Base-by-base conservation (phyloP, 73 alveolate genomes). In the Tetrahymena borealis region DNA sequence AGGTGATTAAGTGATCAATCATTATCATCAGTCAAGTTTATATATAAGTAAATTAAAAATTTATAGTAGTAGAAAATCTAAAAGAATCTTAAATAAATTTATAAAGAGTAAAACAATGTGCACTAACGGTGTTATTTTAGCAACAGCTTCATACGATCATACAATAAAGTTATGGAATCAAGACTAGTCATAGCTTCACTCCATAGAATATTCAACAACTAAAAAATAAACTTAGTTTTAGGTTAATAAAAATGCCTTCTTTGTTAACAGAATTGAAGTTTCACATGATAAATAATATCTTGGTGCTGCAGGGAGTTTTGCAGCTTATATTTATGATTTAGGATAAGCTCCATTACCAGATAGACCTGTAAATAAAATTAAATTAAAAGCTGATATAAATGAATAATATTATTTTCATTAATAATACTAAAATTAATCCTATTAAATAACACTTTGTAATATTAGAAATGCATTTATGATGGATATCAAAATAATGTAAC, bases 121-220 rank as follows among this genome's bases (percentile, higher is more conserved):
- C 37, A 78, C 79, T 32, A 91, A 91, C 90, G 95, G 90, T 78
- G 92, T 92, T 92, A 92, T 92, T 8, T 78, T 78, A 28, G 92
- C 90, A 4, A 92, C 95, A 20, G 78, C 90, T 8, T 92, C 95
- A 0, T 92, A 92, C 38, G 95, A 92, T 78, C 95, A 78, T 92
- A 92, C 90, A 16, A 39, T 78, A 31, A 92, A 78, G 20, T 36
- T 78, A 38, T 92, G 95, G 95, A 91, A 38, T 78, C 9, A 8
- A 35, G 85, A 60, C 31, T n/a, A 60, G 28, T 32, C 28, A 20
- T 60, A 60, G 85, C 28, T 60, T n/a, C 85, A 60, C 13, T 60
- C 85, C 1, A 60, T 60, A 60, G 85, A 60, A 60, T 60, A 60
- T 35, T 91, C 93, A 39, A 78, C 90, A 13, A 38, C 60, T n/a